These are phyloP conservation scores for Dacryopinax spathularia DNA, from an alignment of 768 basidiomycete species.

Conservation along the genomic window DNA sequence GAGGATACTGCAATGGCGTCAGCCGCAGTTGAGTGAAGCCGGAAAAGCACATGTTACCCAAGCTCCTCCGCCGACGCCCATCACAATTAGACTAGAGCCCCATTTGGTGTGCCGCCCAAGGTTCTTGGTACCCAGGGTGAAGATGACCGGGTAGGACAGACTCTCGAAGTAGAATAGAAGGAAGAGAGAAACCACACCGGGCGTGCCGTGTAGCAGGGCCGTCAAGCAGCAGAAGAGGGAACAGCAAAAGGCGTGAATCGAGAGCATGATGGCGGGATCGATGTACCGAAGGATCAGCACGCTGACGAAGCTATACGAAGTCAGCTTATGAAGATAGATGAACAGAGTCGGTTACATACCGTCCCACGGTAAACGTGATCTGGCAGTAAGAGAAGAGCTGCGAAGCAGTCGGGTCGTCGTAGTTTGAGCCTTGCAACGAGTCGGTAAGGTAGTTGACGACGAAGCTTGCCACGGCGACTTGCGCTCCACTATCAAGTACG, in stretches of 20 bases:
- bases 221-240: slow-evolving; percentile 38
- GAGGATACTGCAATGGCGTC: slow-evolving; percentile 60
- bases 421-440: slow-evolving; percentile 36
- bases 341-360: slow-evolving; percentile 24
- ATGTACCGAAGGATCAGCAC: slow-evolving; percentile 46
- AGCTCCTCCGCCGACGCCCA: slow-evolving; percentile 24
- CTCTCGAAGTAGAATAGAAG: slow-evolving; percentile 60
- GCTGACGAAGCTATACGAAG: slow-evolving; percentile 36
- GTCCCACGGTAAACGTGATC: slow-evolving; percentile 49
- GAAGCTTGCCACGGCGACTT: slow-evolving; percentile 49
- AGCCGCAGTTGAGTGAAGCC: slow-evolving; percentile 37
- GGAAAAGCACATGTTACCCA: slow-evolving; percentile 12
- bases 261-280: slow-evolving; percentile 50
- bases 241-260: slow-evolving; percentile 39
- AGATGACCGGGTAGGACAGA: slow-evolving; percentile 53
- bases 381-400: slow-evolving; percentile 58
- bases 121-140: slow-evolving; percentile 52
- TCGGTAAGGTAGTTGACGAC: slow-evolving; percentile 59
- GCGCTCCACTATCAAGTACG: slow-evolving; percentile 34
- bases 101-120: slow-evolving; percentile 45
- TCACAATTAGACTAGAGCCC: slow-evolving; percentile 50
- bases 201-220: slow-evolving; percentile 36
- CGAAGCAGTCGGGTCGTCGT: slow-evolving; percentile 39
- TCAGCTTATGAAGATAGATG: not conserved
- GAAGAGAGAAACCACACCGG: slow-evolving; percentile 48